Base-by-base conservation (phyloP, 2,329 filamentous ascomycete genomes). In the Rosellinia necatrix region DNA sequence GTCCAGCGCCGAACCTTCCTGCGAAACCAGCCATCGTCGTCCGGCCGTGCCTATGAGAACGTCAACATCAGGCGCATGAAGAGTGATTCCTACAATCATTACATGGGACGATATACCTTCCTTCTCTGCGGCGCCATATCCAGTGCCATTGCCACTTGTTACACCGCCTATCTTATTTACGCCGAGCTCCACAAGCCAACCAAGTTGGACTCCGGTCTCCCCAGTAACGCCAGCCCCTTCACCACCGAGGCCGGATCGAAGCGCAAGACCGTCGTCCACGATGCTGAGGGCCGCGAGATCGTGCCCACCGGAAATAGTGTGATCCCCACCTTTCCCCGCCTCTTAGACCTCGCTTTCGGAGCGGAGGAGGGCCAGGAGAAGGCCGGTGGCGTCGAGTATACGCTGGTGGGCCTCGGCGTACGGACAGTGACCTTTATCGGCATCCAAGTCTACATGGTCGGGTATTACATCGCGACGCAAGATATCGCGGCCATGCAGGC, bases 391-490 rank as follows among this genome's bases (percentile, higher is more conserved):
- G 80, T 73, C 66, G 89, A 96, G 66, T 97, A 97, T 72, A 92
- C 91, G 19, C 81, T 97, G 0, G 82, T 97, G 6, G 94, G 94
- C 0, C 76, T 97, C 4, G 94, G 94, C 15, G 87, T 96, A 60
- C 85, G 94, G 52, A 92, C 89, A 1, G 94, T 99, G 27, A 96
- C 90, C 21, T 96, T 97, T 72, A 76, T 97, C 40, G 79, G 84
- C 44, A 91, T 99, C 40, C 88, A 96, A 71, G 94, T 99, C 49
- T 99, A 99, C 75, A 89, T 97, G 15, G 89, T 96, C 0, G 94
- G 93, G 13, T 85, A 96, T 66, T 99, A 99, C 76, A 82, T 97
- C 22, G 90, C 92, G 22, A 93, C 88, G 0, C 78, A 87, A 32
- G 92, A 96, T 68, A 86, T 99, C 56, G 85, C 87, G 3, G 80